Evolutionary conservation across 1,284 basidiomycete genomes (phyloP).

Genomic region (Sparassis latifolia): DNA sequence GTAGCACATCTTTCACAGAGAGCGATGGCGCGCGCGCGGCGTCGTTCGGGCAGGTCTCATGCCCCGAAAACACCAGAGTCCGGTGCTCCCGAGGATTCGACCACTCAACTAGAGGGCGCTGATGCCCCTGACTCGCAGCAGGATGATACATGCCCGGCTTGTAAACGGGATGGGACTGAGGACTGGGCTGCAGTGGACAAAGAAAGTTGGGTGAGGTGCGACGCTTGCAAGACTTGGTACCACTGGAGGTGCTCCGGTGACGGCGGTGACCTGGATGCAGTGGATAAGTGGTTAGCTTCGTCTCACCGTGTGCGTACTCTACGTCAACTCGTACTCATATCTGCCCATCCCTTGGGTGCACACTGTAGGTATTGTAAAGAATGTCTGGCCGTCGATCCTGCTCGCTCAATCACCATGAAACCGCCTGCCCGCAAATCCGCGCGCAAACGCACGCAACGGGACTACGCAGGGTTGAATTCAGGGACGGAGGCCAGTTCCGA

Average conservation of each 20-base stretch:
- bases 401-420: conserved; percentile 63
- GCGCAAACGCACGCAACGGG: conserved; percentile 61
- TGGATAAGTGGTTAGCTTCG: conserved; percentile 48
- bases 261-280: conserved; percentile 50
- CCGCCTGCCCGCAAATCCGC: conserved; percentile 73
- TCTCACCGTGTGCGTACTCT: neutral
- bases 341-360: too few relatives aligned
- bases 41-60: conserved; percentile 15
- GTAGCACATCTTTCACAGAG: too few relatives aligned
- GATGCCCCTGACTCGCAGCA: neutral
- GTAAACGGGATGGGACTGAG: conserved; percentile 8
- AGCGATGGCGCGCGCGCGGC: conserved; percentile 20
- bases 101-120: conserved; percentile 8
- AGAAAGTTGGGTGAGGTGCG: conserved; percentile 71
- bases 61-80: conserved; percentile 19
- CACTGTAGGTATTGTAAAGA: conserved; percentile 53
- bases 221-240: conserved; percentile 74
- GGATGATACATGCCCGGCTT: conserved; percentile 21
- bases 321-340: too few relatives aligned
- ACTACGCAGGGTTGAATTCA: conserved; percentile 64
- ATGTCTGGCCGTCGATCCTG: conserved; percentile 54
- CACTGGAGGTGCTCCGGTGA: conserved; percentile 77
- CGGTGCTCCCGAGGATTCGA: conserved; percentile 14
- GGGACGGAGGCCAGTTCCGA: conserved; percentile 58
- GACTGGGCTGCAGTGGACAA: conserved; percentile 32